Conservation (phyloP, 2,329 filamentous ascomycete species). For the Geosmithia morbida region DNA sequence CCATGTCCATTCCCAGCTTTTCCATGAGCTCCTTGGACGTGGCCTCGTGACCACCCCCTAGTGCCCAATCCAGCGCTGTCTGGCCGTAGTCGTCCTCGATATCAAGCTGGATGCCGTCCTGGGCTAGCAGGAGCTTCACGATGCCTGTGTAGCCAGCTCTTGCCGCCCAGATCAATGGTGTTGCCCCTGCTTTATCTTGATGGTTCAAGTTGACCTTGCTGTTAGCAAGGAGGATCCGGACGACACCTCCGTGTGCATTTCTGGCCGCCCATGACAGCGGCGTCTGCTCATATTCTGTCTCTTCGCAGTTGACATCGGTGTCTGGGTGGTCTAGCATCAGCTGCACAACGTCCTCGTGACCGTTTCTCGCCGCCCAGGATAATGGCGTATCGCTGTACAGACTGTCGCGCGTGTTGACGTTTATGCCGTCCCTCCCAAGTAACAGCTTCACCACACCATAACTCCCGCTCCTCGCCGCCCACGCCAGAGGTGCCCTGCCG, state of each 20-base stretch:
- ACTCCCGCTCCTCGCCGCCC: background rate
- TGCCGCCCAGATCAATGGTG: background rate
- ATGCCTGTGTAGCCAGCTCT: slow-evolving; percentile 1
- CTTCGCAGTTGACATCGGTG: background rate
- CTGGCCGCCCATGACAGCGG: background rate
- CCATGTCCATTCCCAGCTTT: background rate
- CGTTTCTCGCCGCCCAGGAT: background rate
- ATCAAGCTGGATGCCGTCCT: background rate
- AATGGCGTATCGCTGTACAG: background rate
- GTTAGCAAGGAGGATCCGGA: slow-evolving; percentile 1
- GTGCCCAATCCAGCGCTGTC: background rate
- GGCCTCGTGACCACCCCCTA: background rate
- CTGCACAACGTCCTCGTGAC: background rate
- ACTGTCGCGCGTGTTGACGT: background rate
- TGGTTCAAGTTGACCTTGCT: background rate
- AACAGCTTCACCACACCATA: background rate
- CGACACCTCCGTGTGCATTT: slow-evolving; percentile 4
- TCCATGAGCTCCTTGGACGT: background rate
- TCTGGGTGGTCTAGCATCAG: background rate
- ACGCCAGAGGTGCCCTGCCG: background rate
- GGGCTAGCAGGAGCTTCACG: slow-evolving; percentile 2
- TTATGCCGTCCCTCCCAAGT: background rate
- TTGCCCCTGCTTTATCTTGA: background rate
- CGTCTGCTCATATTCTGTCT: background rate
- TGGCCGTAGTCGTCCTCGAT: background rate